A percentile compares a stretch with the other conserved stretches of the same genome.
Evolutionary conservation across 2,329 filamentous ascomycete species (phyloP).

Genomic region (Chalaropsis ovoidea): DNA sequence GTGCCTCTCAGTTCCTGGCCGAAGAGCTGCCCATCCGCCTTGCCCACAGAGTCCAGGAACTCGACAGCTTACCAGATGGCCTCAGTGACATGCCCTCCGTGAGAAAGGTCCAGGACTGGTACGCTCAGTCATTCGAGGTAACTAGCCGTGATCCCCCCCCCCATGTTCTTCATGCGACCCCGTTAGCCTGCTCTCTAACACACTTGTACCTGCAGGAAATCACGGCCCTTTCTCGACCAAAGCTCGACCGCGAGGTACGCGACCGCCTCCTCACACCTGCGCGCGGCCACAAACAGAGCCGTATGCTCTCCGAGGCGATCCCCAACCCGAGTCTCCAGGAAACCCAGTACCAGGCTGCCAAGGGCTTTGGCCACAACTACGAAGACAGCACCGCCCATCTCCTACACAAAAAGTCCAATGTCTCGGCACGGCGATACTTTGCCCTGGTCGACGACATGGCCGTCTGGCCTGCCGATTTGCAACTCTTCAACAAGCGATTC

Average conservation of each 20-base stretch:
- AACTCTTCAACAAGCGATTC: conserved; percentile 89
- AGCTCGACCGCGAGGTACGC: conserved; percentile 63
- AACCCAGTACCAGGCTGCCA: conserved; percentile 63
- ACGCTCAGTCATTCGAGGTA: conserved; percentile 98
- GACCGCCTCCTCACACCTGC: conserved; percentile 64
- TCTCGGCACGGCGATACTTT: conserved; percentile 66
- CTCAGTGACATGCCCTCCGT: conserved; percentile 98
- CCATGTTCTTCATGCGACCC: conserved; percentile 10
- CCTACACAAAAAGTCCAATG: conserved; percentile 40
- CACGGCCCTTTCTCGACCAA: conserved; percentile 70
- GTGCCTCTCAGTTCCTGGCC: conserved; percentile 93
- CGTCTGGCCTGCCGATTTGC: conserved; percentile 88
- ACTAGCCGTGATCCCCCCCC: conserved; percentile 29
- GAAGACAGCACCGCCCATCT: conserved; percentile 41
- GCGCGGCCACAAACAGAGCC: conserved; percentile 48
- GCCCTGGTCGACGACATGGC: conserved; percentile 85
- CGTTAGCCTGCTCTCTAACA: neutral
- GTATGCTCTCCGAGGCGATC: conserved; percentile 69
- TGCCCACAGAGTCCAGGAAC: conserved; percentile 90
- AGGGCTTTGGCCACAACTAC: conserved; percentile 36
- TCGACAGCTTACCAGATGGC: conserved; percentile 84
- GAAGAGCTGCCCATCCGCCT: conserved; percentile 96
- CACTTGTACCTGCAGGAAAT: conserved; percentile 58
- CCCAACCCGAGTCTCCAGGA: conserved; percentile 80
- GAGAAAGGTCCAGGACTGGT: conserved; percentile 91